Conservation (phyloP, 2,329 filamentous ascomycete species). For the Monosporascus sp. region DNA sequence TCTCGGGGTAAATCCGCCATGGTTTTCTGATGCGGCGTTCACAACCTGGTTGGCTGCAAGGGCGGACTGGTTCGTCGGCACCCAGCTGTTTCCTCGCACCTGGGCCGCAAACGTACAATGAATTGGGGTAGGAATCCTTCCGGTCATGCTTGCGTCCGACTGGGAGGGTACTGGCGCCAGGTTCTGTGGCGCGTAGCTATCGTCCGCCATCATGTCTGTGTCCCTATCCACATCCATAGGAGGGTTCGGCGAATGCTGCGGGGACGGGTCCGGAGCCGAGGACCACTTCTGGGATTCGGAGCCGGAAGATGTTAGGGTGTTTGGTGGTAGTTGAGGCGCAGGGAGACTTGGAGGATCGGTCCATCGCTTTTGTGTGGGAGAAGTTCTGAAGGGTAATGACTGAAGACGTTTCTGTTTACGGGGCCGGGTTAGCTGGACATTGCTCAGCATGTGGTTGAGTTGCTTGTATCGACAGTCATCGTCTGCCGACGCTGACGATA, state of each 20-base stretch:
- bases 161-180: slow-evolving; percentile 27
- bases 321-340: slow-evolving; percentile 21
- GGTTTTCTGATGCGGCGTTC: slow-evolving; percentile 33
- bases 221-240: slow-evolving; percentile 36
- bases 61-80: slow-evolving; percentile 29
- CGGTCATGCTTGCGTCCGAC: slow-evolving; percentile 31
- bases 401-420: slow-evolving; percentile 47
- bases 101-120: slow-evolving; percentile 52
- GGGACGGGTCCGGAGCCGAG: slow-evolving; percentile 18
- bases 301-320: slow-evolving; percentile 35
- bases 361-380: slow-evolving; percentile 35
- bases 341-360: slow-evolving; percentile 23
- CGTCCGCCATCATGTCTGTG: slow-evolving; percentile 47
- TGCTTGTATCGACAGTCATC: background rate
- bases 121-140: slow-evolving; percentile 56
- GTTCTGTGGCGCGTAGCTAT: slow-evolving; percentile 17
- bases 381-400: slow-evolving; percentile 45
- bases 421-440: slow-evolving; percentile 5
- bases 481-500: background rate
- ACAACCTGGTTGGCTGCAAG: slow-evolving; percentile 29
- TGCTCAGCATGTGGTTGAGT: background rate
- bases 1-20: slow-evolving; percentile 9
- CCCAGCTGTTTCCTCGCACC: slow-evolving; percentile 47
- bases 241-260: slow-evolving; percentile 15
- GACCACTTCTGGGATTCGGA: slow-evolving; percentile 36